A percentile compares a stretch with the other conserved stretches of the same genome.
Evolutionary conservation across 2,329 filamentous ascomycete genomes (phyloP).

Genomic region (Akanthomyces lecanii): DNA sequence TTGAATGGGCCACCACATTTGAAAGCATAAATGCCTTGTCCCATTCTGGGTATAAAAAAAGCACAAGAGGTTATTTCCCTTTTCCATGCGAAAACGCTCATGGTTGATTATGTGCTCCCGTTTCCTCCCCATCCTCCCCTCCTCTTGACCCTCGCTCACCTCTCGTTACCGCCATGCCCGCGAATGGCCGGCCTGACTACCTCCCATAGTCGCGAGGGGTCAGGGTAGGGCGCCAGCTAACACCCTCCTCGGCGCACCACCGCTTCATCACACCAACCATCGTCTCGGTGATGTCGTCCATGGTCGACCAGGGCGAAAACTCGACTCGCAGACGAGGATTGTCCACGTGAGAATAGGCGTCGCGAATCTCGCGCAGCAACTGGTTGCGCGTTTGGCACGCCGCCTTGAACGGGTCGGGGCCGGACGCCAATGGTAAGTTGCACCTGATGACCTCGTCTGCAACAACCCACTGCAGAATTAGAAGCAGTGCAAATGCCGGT

Average conservation of each 20-base stretch:
- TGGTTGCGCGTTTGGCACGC: slow-evolving; percentile 24
- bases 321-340: slow-evolving; percentile 28
- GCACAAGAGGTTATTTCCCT: no score
- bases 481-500: slow-evolving; percentile 39
- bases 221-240: slow-evolving; percentile 44
- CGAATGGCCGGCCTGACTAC: not conserved
- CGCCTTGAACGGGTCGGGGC: slow-evolving; percentile 19
- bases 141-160: no score
- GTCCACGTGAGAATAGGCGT: slow-evolving; percentile 29
- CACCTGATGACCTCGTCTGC: slow-evolving; percentile 43
- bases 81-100: no score
- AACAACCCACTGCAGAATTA: slow-evolving; percentile 42
- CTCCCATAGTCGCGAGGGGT: slow-evolving; percentile 16
- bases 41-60: no score
- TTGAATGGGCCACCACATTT: no score
- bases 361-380: slow-evolving; percentile 28
- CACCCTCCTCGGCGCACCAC: slow-evolving; percentile 42
- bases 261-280: slow-evolving; percentile 38
- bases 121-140: no score
- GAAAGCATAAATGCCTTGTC: no score
- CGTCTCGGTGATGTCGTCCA: slow-evolving; percentile 40
- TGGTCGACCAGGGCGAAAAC: slow-evolving; percentile 38
- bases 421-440: slow-evolving; percentile 24
- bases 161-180: not conserved
- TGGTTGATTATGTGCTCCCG: no score